These are phyloP conservation scores for Biscogniauxia sp. DNA, from an alignment of 2,329 filamentous ascomycete species.

Conservation along the genomic window DNA sequence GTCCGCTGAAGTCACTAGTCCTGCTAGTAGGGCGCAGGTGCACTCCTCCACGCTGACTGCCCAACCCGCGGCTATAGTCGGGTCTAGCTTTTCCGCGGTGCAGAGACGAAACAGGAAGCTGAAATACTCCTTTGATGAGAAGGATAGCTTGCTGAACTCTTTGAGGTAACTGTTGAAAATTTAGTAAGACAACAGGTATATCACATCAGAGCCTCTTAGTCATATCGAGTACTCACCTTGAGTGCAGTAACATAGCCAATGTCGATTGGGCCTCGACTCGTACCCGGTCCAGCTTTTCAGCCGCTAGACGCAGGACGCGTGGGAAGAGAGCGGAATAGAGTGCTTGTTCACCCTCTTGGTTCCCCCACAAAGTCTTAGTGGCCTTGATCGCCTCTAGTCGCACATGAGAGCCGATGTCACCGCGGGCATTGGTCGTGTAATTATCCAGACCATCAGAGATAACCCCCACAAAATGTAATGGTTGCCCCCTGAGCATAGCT, in stretches of 20 bases:
- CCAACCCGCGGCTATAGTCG: conserved; percentile 37
- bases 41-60: conserved; percentile 35
- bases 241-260: conserved; percentile 43
- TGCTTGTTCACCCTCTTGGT: conserved; percentile 12
- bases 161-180: conserved; percentile 32
- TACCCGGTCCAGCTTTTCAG: conserved; percentile 89
- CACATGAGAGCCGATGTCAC: conserved; percentile 86
- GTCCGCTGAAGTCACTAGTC: conserved; percentile 70
- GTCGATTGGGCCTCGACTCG: conserved; percentile 63
- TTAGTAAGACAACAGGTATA: conserved; percentile 18
- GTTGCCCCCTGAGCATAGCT: conserved; percentile 41
- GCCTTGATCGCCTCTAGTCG: conserved; percentile 78
- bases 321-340: conserved; percentile 43
- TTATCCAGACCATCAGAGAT: conserved; percentile 69
- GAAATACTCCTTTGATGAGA: conserved; percentile 63
- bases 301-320: conserved; percentile 64
- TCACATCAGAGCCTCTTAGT: neutral
- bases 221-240: conserved; percentile 40
- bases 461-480: conserved; percentile 42
- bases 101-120: conserved; percentile 49
- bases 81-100: conserved; percentile 34
- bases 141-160: conserved; percentile 40
- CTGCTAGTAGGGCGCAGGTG: conserved; percentile 58
- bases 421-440: conserved; percentile 85
- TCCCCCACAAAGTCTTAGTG: conserved; percentile 59